A percentile compares a stretch with the other conserved stretches of the same genome.
These are phyloP conservation scores for Colletotrichum sp. DNA, from an alignment of 2,329 filamentous ascomycete species.

Conservation along the genomic window DNA sequence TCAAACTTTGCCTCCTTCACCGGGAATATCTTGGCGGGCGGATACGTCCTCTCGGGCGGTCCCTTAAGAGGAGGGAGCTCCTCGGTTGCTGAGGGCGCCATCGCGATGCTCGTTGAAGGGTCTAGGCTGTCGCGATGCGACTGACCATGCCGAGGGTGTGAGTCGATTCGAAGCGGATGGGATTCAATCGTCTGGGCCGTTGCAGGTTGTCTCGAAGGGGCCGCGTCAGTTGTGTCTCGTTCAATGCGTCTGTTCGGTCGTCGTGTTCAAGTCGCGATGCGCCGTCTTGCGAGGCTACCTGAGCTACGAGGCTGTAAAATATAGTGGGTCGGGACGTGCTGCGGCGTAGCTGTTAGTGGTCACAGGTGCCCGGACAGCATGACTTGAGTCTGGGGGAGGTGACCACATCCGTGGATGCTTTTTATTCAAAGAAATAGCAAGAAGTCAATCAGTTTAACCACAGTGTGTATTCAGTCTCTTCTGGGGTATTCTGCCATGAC, in stretches of 20 bases:
- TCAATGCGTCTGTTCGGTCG: slow-evolving; percentile 14
- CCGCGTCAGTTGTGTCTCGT: not conserved
- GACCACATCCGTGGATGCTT: not conserved
- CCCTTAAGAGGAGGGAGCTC: slow-evolving; percentile 40
- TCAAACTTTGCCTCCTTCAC: slow-evolving; percentile 68
- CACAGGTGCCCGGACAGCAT: not conserved
- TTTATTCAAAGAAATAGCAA: not conserved
- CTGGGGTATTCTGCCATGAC: not conserved
- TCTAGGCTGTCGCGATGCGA: slow-evolving; percentile 18
- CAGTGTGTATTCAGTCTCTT: not conserved
- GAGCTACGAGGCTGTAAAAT: slow-evolving; percentile 27
- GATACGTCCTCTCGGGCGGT: slow-evolving; percentile 51
- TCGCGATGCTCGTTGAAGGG: slow-evolving; percentile 30
- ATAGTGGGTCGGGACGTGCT: slow-evolving; percentile 6
- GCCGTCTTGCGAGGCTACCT: slow-evolving; percentile 33
- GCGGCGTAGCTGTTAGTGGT: not conserved
- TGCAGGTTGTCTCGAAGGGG: not conserved
- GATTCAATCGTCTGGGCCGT: not conserved
- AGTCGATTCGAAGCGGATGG: not conserved
- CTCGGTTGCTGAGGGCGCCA: slow-evolving; percentile 61
- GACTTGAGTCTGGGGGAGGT: not conserved
- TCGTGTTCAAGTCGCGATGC: slow-evolving; percentile 3
- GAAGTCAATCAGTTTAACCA: not conserved
- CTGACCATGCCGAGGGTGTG: slow-evolving; percentile 14
- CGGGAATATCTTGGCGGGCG: slow-evolving; percentile 62